Evolutionary conservation across 1,284 basidiomycete genomes (phyloP), one percentile per base, ranked within the genome.

Genomic region (Pseudozyma flocculosa): DNA sequence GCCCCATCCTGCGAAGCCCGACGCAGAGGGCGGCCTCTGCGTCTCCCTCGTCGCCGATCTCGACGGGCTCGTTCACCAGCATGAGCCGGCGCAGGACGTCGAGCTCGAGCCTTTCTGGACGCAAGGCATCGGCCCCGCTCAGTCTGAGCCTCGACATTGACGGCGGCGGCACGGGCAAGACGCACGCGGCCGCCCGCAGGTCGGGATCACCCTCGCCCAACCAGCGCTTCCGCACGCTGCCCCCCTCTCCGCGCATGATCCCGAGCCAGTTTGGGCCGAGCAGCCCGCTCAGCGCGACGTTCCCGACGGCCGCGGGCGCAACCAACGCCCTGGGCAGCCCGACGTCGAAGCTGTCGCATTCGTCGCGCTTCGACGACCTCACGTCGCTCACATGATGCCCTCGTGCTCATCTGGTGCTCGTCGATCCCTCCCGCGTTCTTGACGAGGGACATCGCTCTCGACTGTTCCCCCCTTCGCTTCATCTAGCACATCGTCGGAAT

Each of bases 31-130:
- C 26, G 36, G 45, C 43, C 30, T 43, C 50, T 5, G 23, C 37
- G 17, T 57, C 60, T 34, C 51, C 54, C 13, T 48, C 39, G 15
- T 61, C 54, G 1, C 53, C 54, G 8, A 32, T 58, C 19, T 62
- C 60, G 3, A 58, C 43, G 34, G 45, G 52, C 24, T 62, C 52
- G 3, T 50, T 29, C 11, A 11, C 26, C 26, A 29, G 26, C 26
- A 29, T 29, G 26, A 11, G 26, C 11, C 26, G 26, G 7, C 26
- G 26, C 26, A 29, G 26, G 26, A 29, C 26, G 7, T 29, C 26
- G 26, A 11, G 26, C 26, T 29, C 26, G 26, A 29, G 26, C 26
- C 26, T 29, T 5, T 29, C 26, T 29, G 26, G 26, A 29, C 26
- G 26, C 7, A 29, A 29, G 26, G 7, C 5, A 11, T 7, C 26